Evolutionary conservation across 2,329 filamentous ascomycete genomes (phyloP).

Genomic region (Cordyceps militaris): DNA sequence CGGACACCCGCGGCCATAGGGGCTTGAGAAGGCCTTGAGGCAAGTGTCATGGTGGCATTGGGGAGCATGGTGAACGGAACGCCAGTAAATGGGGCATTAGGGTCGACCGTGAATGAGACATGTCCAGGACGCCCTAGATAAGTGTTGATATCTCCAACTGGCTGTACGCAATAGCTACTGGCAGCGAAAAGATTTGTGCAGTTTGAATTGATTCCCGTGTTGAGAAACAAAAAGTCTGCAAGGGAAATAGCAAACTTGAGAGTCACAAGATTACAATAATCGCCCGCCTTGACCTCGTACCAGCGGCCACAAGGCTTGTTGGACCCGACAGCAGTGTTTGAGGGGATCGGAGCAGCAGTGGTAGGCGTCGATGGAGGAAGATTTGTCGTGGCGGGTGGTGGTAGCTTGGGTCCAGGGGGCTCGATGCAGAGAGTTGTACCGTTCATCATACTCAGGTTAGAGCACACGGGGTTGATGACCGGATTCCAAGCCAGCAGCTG

Average conservation of each 20-base stretch:
- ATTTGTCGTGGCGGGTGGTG: background rate
- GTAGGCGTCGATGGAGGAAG: background rate
- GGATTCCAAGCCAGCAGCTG: background rate
- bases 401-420: background rate
- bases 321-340: background rate
- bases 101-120: constrained; percentile 10
- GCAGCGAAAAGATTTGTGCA: constrained; percentile 28
- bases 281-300: constrained; percentile 24
- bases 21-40: constrained; percentile 4
- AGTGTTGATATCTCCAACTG: constrained; percentile 23
- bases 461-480: background rate
- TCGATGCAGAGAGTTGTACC: background rate
- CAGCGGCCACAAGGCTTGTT: constrained; percentile 21
- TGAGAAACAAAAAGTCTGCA: constrained; percentile 27
- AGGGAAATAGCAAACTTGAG: constrained; percentile 25
- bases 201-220: constrained; percentile 24
- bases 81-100: constrained; percentile 10
- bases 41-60: constrained; percentile 12
- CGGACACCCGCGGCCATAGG: constrained; percentile 11
- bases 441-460: constrained; percentile 16
- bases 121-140: background rate
- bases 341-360: background rate
- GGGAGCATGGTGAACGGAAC: constrained; percentile 13
- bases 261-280: constrained; percentile 28
- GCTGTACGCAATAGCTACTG: constrained; percentile 27